phyloP scores from a whole-genome alignment of 768 basidiomycete species.

The Phanerochaete sordida region DNA sequence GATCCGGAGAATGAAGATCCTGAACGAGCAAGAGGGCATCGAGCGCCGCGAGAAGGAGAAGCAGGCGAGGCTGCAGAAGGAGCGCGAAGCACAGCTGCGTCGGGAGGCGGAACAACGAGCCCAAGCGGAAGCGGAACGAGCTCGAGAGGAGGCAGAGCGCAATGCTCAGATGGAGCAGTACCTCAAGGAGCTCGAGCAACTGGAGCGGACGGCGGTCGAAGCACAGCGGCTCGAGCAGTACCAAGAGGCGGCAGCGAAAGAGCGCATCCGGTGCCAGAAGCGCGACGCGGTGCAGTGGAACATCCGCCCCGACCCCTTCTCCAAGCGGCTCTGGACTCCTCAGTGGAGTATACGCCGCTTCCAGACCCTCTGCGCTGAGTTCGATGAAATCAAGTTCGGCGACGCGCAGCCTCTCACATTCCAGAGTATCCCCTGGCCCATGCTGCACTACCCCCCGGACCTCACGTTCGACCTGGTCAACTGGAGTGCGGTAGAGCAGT shows the following conservation, averaged over 20 bases:
- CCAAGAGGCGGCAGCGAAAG: not conserved
- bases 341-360: slow-evolving; percentile 70
- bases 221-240: not conserved
- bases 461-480: slow-evolving; percentile 63
- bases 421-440: slow-evolving; percentile 75
- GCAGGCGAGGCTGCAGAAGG: not conserved
- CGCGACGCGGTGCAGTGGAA: not conserved
- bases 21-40: not conserved
- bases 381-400: slow-evolving; percentile 60
- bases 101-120: not conserved
- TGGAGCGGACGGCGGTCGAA: not conserved
- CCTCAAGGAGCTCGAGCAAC: not conserved
- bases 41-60: not conserved
- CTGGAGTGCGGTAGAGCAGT: slow-evolving; percentile 66
- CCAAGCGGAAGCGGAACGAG: not conserved
- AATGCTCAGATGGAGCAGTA: not conserved
- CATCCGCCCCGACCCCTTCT: not conserved
- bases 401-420: slow-evolving; percentile 50
- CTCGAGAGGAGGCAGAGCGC: not conserved
- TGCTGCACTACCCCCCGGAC: slow-evolving; percentile 48
- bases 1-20: slow-evolving; percentile 2
- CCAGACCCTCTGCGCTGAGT: slow-evolving; percentile 51
- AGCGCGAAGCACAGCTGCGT: not conserved
- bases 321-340: slow-evolving; percentile 44
- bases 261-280: not conserved